Conservation (phyloP, 1,284 basidiomycete species). For the Phlebopus sp. region DNA sequence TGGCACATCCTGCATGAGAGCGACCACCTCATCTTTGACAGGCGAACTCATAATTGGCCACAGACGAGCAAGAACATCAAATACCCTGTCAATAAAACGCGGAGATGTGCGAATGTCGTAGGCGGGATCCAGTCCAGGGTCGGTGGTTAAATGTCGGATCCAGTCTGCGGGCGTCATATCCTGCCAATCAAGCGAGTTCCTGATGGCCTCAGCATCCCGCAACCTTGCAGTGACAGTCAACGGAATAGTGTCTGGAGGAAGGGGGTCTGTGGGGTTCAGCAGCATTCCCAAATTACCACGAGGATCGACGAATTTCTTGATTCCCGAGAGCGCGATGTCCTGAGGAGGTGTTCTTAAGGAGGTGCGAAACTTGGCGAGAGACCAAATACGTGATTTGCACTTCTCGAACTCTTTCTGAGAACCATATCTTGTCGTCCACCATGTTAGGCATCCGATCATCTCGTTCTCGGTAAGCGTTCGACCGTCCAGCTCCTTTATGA, state of each 20-base stretch:
- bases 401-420: neutral
- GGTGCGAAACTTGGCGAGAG: neutral
- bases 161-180: conserved; percentile 80
- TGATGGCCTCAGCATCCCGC: conserved; percentile 56
- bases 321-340: conserved; percentile 64
- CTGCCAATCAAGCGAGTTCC: conserved; percentile 66
- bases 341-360: conserved; percentile 35
- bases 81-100: conserved; percentile 77
- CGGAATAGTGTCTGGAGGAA: conserved; percentile 47
- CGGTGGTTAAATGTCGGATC: conserved; percentile 59
- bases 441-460: conserved; percentile 78
- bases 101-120: conserved; percentile 67
- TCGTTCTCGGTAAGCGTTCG: conserved; percentile 71
- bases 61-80: conserved; percentile 51
- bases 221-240: conserved; percentile 58
- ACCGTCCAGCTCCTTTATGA: conserved; percentile 71
- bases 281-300: conserved; percentile 44
- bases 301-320: conserved; percentile 73
- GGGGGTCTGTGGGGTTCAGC: conserved; percentile 72
- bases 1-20: conserved; percentile 54
- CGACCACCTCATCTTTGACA: conserved; percentile 54
- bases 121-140: conserved; percentile 47
- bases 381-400: neutral
- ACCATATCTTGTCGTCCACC: conserved; percentile 79
- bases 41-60: conserved; percentile 67